Conservation (phyloP, 306 rosid genomes). For the Pyrus bretschneideri region DNA sequence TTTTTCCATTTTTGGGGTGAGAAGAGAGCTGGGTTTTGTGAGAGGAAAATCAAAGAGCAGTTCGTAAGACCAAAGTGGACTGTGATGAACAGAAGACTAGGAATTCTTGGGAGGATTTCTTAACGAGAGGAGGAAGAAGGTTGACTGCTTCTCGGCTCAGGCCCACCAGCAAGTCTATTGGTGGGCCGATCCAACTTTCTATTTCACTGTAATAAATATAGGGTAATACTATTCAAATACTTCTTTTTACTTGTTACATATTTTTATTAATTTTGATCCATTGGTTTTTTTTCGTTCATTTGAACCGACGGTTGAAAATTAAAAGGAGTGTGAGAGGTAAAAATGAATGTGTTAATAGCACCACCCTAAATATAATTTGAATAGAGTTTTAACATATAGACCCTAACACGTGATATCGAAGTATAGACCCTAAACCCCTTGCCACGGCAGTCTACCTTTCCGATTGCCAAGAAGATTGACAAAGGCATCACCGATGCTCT, state of each 20-base stretch:
- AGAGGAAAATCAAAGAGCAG: background rate
- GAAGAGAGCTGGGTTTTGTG: background rate
- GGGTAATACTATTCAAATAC: rapidly evolving
- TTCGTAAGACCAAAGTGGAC: background rate
- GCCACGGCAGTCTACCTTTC: too few relatives aligned
- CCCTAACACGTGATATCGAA: too few relatives aligned
- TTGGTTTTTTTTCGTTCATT: too few relatives aligned
- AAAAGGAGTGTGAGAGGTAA: rapidly evolving
- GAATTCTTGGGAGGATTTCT: background rate
- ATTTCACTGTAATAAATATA: background rate
- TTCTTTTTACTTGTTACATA: too few relatives aligned
- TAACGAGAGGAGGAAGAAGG: background rate
- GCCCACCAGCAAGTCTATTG: background rate
- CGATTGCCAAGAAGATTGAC: background rate
- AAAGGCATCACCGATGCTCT: background rate
- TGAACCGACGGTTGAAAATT: rapidly evolving
- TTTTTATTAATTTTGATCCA: too few relatives aligned
- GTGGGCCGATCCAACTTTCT: background rate
- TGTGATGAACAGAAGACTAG: background rate
- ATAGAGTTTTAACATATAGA: too few relatives aligned
- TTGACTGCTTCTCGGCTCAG: background rate
- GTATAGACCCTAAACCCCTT: too few relatives aligned
- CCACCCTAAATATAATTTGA: too few relatives aligned
- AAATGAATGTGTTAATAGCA: rapidly evolving
- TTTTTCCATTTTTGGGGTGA: background rate